Base-by-base conservation (phyloP, 2,329 filamentous ascomycete genomes). In the Neopestalotiopsis sp. region DNA sequence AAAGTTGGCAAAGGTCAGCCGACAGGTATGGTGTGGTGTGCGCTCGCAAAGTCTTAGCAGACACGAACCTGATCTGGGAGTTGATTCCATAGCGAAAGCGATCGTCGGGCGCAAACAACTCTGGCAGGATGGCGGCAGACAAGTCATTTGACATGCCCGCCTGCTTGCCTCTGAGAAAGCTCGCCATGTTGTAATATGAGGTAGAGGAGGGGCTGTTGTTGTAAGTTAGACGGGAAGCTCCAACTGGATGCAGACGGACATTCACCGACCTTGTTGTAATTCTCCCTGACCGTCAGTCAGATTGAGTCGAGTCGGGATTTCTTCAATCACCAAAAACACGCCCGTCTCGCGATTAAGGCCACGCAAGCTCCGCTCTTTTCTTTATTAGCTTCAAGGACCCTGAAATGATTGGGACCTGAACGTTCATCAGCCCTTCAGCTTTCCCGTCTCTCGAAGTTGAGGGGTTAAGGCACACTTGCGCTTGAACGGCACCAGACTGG, bases 151-250 rank as follows among this genome's bases (percentile, higher is more conserved):
- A 92, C 75, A 99, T 92, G 76, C 96, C 96, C 68, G 94, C 90
- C 86, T 98, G 96, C 86, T 97, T 98, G 75, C 93, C 92, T 79
- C 96, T 88, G 71, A 99, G 84, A 79, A 98, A 95, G 75, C 92
- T 90, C 67, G 95, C 90, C 95, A 98, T 98, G 63, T 69, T 77
- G 73, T 17, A 13, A 34, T 17, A 9, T 53, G 45, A 38, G 34
- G 24, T 28, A 14, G 42, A 17, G 42, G 42, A 45, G 5, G n/a
- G 45, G 45, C 17, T 53, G 17, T 17, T 17, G 45, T 53, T 13
- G 42, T 5, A 13, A 53, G 13, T 9, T 9, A n/a, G 59, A 20
- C 59, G 59, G 10, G 10, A 61, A 14, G 17, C 13, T 61, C 30
- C 7, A 2, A 59, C 12, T 28, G 30, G 24, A 28, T 28, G 20